Conservation (phyloP, 306 rosid genomes). For the Senna tora region DNA sequence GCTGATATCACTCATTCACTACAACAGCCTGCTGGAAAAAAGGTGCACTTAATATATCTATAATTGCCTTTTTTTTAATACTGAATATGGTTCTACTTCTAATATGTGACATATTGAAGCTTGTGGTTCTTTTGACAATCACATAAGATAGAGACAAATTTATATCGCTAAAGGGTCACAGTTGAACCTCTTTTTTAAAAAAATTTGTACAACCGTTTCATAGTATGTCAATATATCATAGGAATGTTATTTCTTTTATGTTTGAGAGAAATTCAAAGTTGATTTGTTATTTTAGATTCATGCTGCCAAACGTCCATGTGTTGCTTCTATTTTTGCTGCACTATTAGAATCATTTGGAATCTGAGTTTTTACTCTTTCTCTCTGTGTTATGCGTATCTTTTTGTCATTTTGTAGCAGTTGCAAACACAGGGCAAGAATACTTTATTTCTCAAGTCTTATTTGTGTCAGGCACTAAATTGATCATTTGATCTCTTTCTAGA, state of each 20-base stretch:
- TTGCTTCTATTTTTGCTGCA: constrained; percentile 2
- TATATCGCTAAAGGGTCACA: neutral
- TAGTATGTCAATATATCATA: constrained; percentile 13
- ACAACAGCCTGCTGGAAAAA: constrained; percentile 97
- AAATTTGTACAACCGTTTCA: constrained; percentile 3
- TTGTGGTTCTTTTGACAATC: constrained; percentile 25
- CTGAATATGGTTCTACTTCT: constrained; percentile 2
- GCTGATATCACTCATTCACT: constrained; percentile 91
- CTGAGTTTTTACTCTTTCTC: neutral
- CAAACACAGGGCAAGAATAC: neutral
- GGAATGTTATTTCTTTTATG: neutral
- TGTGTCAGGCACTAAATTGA: neutral
- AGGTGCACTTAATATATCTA: constrained; percentile 50
- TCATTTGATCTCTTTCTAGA: constrained; percentile 3
- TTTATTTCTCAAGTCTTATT: neutral
- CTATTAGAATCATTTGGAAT: constrained; percentile 17
- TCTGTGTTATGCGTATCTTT: neutral
- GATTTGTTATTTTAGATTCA: neutral
- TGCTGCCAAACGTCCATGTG: constrained; percentile 2
- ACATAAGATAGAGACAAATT: constrained; percentile 10
- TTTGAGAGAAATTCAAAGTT: neutral
- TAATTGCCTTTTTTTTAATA: constrained; percentile 20
- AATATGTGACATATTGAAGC: constrained; percentile 7
- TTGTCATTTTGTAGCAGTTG: neutral
- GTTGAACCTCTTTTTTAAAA: neutral